A percentile compares a stretch with the other conserved stretches of the same genome.
These are phyloP conservation scores for Lolium rigidum DNA, from an alignment of 176 grass and related monocot species.

Conservation along the genomic window DNA sequence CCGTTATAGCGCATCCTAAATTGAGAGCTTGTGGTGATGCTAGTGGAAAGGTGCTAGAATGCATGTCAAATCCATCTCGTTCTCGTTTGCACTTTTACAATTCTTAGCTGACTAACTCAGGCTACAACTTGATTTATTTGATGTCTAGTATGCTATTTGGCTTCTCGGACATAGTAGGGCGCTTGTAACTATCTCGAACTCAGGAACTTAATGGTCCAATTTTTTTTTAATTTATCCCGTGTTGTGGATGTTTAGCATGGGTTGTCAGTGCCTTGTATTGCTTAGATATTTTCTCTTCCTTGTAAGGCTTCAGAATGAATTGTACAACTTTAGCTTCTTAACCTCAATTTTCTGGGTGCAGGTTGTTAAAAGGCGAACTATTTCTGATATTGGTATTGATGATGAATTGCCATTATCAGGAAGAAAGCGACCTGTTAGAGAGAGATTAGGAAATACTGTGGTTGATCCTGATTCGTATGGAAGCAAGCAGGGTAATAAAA, in stretches of 20 bases:
- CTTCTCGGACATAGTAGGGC: neutral
- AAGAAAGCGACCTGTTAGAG: conserved; percentile 52
- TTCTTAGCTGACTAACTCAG: conserved; percentile 13
- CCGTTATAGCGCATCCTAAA: neutral
- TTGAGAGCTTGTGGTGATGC: conserved; percentile 20
- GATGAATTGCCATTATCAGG: conserved; percentile 42
- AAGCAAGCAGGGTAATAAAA: conserved; percentile 56
- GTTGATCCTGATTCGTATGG: conserved; percentile 49
- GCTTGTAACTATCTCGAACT: conserved; percentile 10
- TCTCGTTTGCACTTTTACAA: neutral
- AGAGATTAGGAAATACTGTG: conserved; percentile 62
- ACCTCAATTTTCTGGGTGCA: conserved; percentile 38
- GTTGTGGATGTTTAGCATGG: conserved; percentile 8
- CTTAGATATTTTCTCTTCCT: neutral
- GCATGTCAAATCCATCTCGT: neutral
- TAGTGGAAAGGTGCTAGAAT: conserved; percentile 25
- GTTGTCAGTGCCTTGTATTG: neutral
- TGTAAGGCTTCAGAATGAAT: neutral
- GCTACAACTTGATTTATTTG: neutral
- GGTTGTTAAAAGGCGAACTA: conserved; percentile 69
- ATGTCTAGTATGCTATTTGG: conserved; percentile 17
- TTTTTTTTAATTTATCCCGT: conserved; percentile 24
- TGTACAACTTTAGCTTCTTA: conserved; percentile 17
- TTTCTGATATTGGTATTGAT: conserved; percentile 40
- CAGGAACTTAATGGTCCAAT: neutral